phyloP scores from a whole-genome alignment of 257 asterid genomes.

The Galeopsis tetrahit region DNA sequence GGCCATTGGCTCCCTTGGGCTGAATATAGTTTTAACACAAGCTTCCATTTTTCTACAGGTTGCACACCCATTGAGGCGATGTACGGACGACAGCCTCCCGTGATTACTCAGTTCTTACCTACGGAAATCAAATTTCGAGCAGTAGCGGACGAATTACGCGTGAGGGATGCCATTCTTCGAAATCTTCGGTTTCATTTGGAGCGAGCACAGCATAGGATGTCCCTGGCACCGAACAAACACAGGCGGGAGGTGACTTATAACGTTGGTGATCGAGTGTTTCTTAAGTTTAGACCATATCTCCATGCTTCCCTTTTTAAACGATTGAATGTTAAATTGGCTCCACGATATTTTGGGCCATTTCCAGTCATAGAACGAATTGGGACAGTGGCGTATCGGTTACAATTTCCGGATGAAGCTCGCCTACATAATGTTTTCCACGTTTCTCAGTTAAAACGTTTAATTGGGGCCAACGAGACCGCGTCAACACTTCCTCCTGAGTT shows the following conservation, averaged over 20 bases:
- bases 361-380: background rate
- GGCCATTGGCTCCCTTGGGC: background rate
- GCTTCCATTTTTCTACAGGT: background rate
- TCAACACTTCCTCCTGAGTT: no score
- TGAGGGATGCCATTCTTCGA: no score
- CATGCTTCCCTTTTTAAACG: background rate
- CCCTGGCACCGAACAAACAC: background rate
- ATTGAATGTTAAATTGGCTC: no score
- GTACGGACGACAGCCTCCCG: background rate
- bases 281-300: background rate
- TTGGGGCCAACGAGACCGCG: no score
- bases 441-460: background rate
- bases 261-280: background rate
- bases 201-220: no score
- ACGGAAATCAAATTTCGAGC: no score
- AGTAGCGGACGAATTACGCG: no score
- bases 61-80: no score
- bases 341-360: no score
- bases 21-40: background rate
- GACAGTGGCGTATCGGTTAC: background rate
- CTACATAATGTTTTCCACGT: background rate
- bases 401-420: background rate
- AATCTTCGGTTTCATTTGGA: no score
- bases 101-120: background rate
- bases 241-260: background rate